phyloP scores from a whole-genome alignment of 1,284 basidiomycete genomes.

The Phylloporus sp. region DNA sequence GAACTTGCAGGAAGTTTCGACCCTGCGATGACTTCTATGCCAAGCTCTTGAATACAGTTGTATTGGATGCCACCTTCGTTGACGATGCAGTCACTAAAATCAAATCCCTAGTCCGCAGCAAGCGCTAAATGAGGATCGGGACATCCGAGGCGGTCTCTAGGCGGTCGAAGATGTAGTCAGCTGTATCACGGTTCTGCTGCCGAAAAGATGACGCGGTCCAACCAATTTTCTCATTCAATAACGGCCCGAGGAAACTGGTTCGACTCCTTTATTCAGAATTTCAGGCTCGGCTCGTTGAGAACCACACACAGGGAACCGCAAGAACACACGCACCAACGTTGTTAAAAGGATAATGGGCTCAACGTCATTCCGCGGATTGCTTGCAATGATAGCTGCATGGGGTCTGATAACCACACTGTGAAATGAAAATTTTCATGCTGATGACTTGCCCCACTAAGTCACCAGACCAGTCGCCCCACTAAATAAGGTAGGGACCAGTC shows the following conservation, averaged over 20 bases:
- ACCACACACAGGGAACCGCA: not conserved
- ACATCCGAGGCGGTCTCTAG: not conserved
- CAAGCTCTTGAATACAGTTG: not conserved
- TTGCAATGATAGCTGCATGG: not conserved
- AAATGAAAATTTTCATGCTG: not conserved
- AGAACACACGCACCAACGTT: not conserved
- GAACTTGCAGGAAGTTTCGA: constrained; percentile 39
- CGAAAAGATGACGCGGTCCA: not conserved
- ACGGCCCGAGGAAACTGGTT: not conserved
- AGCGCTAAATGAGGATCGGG: not conserved
- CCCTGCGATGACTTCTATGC: constrained; percentile 36
- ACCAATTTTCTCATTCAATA: not conserved
- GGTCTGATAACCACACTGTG: not conserved
- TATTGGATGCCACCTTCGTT: not conserved
- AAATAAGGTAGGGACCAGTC: not conserved
- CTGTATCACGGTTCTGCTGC: not conserved
- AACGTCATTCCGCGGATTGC: not conserved
- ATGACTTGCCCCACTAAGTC: not conserved
- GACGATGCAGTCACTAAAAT: not conserved
- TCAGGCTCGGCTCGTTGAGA: not conserved
- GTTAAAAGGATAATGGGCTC: not conserved
- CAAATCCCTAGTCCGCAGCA: not conserved
- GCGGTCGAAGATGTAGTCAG: not conserved
- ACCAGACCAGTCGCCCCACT: not conserved
- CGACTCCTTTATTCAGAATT: too few species aligned